These are phyloP conservation scores for Tulasnella calospora DNA, from an alignment of 768 basidiomycete species.

Conservation along the genomic window DNA sequence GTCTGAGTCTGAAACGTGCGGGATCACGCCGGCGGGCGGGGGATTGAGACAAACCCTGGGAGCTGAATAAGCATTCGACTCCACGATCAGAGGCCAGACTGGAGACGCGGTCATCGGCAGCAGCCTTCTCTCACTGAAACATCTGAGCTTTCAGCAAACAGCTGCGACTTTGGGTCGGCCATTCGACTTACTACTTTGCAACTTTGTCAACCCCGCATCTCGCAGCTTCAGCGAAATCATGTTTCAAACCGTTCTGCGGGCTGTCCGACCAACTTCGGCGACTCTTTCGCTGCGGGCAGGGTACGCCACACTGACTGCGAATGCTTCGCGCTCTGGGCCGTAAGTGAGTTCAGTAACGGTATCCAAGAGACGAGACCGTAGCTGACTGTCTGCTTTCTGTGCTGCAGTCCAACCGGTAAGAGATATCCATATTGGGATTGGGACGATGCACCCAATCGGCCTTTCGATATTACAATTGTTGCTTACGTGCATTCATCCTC, in stretches of 20 bases:
- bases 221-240: neutral
- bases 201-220: neutral
- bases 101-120: constrained; percentile 1
- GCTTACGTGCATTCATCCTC: neutral
- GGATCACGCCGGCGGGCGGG: neutral
- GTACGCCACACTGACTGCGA: constrained; percentile 14
- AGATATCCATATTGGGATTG: neutral
- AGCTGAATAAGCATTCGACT: constrained; percentile 7
- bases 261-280: neutral
- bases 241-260: neutral
- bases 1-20: neutral
- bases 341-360: neutral
- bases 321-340: constrained; percentile 13
- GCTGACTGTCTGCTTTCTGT: neutral
- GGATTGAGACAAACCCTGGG: neutral
- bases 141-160: neutral
- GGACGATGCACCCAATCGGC: neutral
- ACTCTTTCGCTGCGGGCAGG: constrained; percentile 3
- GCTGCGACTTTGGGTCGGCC: neutral
- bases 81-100: neutral
- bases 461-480: neutral
- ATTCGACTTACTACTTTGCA: neutral
- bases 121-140: neutral
- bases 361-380: neutral
- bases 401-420: neutral